Conservation (phyloP, 306 rosid species). For the Lathyrus aphaca region DNA sequence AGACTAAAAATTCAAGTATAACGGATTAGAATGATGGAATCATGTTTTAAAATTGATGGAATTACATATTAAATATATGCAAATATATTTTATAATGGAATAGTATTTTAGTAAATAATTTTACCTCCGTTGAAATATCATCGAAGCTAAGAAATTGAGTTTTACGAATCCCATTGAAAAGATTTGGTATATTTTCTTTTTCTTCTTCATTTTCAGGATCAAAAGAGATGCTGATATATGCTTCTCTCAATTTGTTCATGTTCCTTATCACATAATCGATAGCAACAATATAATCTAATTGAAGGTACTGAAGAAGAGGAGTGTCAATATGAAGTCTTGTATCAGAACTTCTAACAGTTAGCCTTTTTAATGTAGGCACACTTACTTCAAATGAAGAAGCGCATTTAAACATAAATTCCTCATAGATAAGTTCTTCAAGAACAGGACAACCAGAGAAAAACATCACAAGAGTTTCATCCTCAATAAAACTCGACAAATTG, state of each 20-base stretch:
- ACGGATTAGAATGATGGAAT: no score
- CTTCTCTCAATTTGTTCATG: neutral
- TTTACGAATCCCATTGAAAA: neutral
- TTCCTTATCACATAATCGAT: neutral
- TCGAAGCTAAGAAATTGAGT: neutral
- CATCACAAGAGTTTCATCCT: neutral
- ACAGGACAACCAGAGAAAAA: conserved; percentile 23
- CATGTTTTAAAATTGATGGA: no score
- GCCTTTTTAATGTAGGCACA: conserved; percentile 16
- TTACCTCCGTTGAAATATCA: neutral
- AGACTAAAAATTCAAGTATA: no score
- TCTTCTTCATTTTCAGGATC: neutral
- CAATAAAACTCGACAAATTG: neutral
- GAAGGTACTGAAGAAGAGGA: neutral
- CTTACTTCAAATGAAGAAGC: neutral
- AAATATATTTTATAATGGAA: no score
- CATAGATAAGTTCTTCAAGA: neutral
- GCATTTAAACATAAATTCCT: no score
- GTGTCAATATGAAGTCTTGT: neutral
- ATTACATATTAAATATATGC: no score
- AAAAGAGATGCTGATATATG: neutral
- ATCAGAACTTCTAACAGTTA: neutral
- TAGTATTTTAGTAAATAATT: neutral
- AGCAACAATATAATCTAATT: neutral
- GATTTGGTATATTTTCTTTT: neutral